Conservation (phyloP, 768 basidiomycete genomes). For the Pleurotus cornucopiae region DNA sequence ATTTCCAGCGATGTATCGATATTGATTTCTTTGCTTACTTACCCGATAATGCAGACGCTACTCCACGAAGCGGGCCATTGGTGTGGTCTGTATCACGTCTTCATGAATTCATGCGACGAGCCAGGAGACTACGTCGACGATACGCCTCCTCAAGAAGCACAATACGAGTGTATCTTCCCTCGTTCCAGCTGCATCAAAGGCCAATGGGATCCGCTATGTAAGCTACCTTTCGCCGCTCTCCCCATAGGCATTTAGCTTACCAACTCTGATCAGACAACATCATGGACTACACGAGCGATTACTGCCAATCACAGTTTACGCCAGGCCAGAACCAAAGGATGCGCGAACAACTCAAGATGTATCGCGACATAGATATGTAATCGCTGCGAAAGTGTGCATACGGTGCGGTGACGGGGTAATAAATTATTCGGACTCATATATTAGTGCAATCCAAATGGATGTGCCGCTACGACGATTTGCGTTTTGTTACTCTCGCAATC, state of each 20-base stretch:
- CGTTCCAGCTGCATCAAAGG: neutral
- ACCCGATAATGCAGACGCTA: neutral
- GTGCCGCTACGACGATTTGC: neutral
- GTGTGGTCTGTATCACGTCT: conserved; percentile 1
- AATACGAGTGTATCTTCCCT: conserved; percentile 1
- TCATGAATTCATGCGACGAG: neutral
- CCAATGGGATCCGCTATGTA: neutral
- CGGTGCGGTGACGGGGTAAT: no score
- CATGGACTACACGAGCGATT: conserved; percentile 4
- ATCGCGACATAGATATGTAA: neutral
- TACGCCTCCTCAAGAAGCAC: conserved; percentile 3
- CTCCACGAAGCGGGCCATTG: conserved; percentile 3
- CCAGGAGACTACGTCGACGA: conserved; percentile 3
- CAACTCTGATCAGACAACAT: neutral
- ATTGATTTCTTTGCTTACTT: neutral
- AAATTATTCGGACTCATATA: no score
- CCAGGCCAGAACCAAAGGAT: neutral
- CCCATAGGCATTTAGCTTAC: neutral
- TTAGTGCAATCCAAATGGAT: no score
- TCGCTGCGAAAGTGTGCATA: no score
- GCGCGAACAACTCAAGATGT: conserved; percentile 3
- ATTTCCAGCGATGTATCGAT: no score
- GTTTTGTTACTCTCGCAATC: neutral
- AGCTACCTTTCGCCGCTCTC: neutral
- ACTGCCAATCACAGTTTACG: neutral